Conservation (phyloP, 1,284 basidiomycete genomes). For the Porogramme epimiltina region DNA sequence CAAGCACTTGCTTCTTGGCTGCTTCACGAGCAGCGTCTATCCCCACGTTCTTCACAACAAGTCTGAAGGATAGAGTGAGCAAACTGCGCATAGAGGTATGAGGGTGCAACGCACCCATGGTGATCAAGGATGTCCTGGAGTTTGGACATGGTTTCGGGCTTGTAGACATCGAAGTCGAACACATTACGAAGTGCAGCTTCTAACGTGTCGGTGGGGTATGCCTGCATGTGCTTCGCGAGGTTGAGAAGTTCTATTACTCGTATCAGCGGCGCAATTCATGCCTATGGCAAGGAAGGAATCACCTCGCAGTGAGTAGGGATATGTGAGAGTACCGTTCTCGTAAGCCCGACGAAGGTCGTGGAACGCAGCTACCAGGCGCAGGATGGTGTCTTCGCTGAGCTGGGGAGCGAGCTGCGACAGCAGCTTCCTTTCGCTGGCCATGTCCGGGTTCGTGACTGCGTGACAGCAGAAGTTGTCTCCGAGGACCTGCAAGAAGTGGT, state of each 20-base stretch:
- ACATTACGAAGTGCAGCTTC: constrained; percentile 60
- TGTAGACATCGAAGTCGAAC: constrained; percentile 71
- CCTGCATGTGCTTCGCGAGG: constrained; percentile 60
- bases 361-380: constrained; percentile 62
- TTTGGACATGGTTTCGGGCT: constrained; percentile 62
- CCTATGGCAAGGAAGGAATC: not conserved
- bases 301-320: constrained; percentile 66
- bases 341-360: constrained; percentile 61
- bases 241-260: constrained; percentile 58
- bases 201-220: constrained; percentile 57
- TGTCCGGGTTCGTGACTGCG: constrained; percentile 65
- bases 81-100: not conserved
- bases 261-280: not conserved
- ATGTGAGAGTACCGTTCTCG: constrained; percentile 55
- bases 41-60: constrained; percentile 54
- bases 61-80: constrained; percentile 30
- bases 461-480: constrained; percentile 71
- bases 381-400: constrained; percentile 51
- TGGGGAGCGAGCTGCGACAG: constrained; percentile 63
- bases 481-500: constrained; percentile 70
- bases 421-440: constrained; percentile 58
- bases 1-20: constrained; percentile 49
- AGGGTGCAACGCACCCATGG: constrained; percentile 46
- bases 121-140: constrained; percentile 56
- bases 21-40: constrained; percentile 56